Base-by-base conservation (phyloP, 768 basidiomycete species). In the Agrocybe chaxingu region DNA sequence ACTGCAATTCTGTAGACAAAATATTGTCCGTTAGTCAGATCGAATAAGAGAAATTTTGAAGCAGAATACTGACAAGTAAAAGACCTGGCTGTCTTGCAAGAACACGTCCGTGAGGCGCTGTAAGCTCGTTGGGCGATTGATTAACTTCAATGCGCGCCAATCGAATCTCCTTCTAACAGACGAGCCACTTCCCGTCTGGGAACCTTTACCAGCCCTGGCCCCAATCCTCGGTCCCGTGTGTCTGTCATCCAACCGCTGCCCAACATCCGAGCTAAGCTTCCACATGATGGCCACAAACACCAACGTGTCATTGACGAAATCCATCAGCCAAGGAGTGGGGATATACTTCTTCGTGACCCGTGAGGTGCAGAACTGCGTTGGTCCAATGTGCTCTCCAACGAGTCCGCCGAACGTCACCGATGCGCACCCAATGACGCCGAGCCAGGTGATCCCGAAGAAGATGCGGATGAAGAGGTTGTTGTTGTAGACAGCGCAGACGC, bases 201-300 rank as follows among this genome's bases (percentile, higher is more conserved):
- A 12, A 62, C 49, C 5, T 55, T 55, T 50, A 43, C 64, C 6
- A 60, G 63, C 7, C 64, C 66, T 18, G 58, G 48, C 34, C 10
- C 46, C 38, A 4, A 24, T 24, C 24, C 1, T 24, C 24, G 24
- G 24, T 0, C 24, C 3, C 24, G n/a, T 5, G 6, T n/a, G 34
- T 5, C 19, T 18, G 12, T 47, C 44, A 10, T n/a, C 40, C 42
- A 19, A 7, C 18, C 35, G 10, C 35, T 19, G 11, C 11, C 31
- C 34, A 10, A 54, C 18, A 31, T 53, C 46, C 5, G 38, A 24
- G 2, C 55, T 48, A 7, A 71, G 53, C 1, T 59, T 55, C 46
- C 52, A 63, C 8, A 69, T 65, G 4, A 69, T 65, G 4, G 66
- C 60, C 30, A 66, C 19, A 40, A 68, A 67, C 1, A 68, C 59